Evolutionary conservation across 2,329 filamentous ascomycete genomes (phyloP).

Genomic region (Alternaria ethzedia): DNA sequence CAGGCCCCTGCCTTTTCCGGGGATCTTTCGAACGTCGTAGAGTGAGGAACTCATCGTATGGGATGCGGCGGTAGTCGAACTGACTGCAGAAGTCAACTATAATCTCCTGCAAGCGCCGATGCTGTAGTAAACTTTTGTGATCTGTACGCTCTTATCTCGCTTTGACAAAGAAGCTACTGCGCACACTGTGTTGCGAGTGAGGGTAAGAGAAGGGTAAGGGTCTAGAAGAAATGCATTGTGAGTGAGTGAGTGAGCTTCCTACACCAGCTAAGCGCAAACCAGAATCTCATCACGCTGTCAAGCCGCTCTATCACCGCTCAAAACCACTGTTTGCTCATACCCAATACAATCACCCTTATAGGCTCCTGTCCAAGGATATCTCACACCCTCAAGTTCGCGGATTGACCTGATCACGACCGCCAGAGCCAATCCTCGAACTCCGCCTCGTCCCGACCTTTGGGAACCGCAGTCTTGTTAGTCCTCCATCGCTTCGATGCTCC

Average conservation of each 20-base stretch:
- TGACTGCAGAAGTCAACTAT: neutral
- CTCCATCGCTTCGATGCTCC: no score
- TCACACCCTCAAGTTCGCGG: neutral
- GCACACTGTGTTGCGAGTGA: neutral
- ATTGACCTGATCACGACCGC: neutral
- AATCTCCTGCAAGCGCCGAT: neutral
- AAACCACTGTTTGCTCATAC: neutral
- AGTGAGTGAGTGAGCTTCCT: neutral
- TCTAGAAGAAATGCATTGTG: neutral
- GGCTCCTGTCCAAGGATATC: no score
- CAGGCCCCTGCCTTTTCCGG: neutral
- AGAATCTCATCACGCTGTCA: neutral
- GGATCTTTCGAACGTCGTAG: neutral
- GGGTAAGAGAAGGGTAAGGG: neutral
- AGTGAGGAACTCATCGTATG: neutral
- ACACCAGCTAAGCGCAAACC: neutral
- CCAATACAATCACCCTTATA: no score
- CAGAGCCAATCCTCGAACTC: neutral
- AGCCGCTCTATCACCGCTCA: neutral
- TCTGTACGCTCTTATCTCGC: neutral
- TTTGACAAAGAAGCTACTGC: neutral
- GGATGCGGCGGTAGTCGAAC: neutral
- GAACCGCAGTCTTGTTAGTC: no score
- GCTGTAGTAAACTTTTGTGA: neutral
- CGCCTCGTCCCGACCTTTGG: neutral